A percentile compares a stretch with the other conserved stretches of the same genome.
phyloP scores from a whole-genome alignment of 148 eudicot species.

The Gaultheria prostrata region DNA sequence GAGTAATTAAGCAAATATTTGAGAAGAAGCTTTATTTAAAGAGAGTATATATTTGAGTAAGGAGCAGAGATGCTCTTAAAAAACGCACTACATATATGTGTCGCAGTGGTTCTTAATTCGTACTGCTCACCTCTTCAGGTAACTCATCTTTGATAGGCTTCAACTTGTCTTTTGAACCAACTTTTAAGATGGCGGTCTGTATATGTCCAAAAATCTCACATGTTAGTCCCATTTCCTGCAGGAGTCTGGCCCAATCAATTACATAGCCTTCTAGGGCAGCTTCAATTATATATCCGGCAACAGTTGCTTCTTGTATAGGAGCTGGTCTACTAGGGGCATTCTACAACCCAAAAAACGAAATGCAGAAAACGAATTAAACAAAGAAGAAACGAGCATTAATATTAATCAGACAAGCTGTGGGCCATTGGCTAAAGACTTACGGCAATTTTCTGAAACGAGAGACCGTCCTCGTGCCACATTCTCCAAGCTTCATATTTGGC shows the following conservation, averaged over 20 bases:
- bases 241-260: slow-evolving; percentile 67
- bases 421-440: slow-evolving; percentile 35
- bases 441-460: slow-evolving; percentile 59
- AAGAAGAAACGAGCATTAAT: not conserved
- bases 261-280: slow-evolving; percentile 67
- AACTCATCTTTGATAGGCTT: slow-evolving; percentile 75
- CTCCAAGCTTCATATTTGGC: slow-evolving; percentile 82
- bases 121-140: slow-evolving; percentile 66
- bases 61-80: not conserved
- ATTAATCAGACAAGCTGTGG: slow-evolving; percentile 1
- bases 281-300: slow-evolving; percentile 58
- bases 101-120: slow-evolving; percentile 1
- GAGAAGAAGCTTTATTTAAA: not conserved
- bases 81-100: not conserved
- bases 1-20: not conserved
- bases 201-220: slow-evolving; percentile 35
- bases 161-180: slow-evolving; percentile 67
- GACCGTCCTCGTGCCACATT: slow-evolving; percentile 73
- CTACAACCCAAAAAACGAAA: slow-evolving; percentile 24
- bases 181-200: slow-evolving; percentile 49
- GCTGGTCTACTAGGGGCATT: slow-evolving; percentile 77
- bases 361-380: not conserved
- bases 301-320: slow-evolving; percentile 72
- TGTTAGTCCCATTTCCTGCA: slow-evolving; percentile 56
- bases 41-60: not conserved